A percentile compares a stretch with the other conserved stretches of the same genome.
Evolutionary conservation across 495 filamentous ascomycete species (phyloP).

Genomic region (Apiosordaria backusii): DNA sequence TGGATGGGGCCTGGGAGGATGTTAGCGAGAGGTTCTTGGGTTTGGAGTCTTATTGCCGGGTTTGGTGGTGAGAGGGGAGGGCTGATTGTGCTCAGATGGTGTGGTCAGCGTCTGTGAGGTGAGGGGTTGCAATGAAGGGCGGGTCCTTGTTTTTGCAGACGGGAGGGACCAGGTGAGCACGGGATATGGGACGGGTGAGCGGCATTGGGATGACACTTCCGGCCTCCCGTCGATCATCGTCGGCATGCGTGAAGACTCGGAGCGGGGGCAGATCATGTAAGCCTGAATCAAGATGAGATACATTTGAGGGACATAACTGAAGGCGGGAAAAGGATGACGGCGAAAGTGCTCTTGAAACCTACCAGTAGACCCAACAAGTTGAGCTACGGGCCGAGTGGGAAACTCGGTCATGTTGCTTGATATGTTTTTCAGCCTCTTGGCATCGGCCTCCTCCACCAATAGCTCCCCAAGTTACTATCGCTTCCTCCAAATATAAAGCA

Average conservation of each 20-base stretch:
- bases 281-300: background rate
- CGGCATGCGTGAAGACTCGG: background rate
- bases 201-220: background rate
- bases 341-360: background rate
- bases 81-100: too few relatives aligned
- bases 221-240: background rate
- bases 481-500: background rate
- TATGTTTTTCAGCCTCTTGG: background rate
- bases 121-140: too few relatives aligned
- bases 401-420: conserved; percentile 17
- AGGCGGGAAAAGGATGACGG: background rate
- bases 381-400: conserved; percentile 39
- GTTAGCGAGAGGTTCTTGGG: conserved; percentile 19
- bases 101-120: too few relatives aligned
- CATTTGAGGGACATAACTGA: background rate
- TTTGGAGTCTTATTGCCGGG: background rate
- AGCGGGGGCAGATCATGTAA: background rate
- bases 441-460: background rate
- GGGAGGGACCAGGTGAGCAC: too few relatives aligned
- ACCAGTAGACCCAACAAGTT: conserved; percentile 41
- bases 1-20: conserved; percentile 61
- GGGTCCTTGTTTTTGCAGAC: too few relatives aligned
- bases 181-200: background rate
- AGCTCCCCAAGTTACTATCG: background rate
- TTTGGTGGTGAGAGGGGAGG: too few relatives aligned